Conservation (phyloP, 345 rosid genomes). For the Eucalyptus melliodora region DNA sequence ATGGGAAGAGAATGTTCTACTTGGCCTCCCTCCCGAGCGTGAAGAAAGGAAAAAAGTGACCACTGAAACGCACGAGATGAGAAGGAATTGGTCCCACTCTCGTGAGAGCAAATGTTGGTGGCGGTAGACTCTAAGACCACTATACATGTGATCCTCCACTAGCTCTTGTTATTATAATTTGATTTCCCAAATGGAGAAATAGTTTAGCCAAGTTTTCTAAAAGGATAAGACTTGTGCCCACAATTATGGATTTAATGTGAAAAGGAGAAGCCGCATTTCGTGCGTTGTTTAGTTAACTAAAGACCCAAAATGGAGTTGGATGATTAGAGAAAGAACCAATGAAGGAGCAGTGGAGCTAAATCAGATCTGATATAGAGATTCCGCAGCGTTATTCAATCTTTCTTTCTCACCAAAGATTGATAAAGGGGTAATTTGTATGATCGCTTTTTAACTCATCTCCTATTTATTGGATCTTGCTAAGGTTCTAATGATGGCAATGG, state of each 20-base stretch:
- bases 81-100: background rate
- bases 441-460: background rate
- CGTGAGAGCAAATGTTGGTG: background rate
- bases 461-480: background rate
- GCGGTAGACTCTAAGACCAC: background rate
- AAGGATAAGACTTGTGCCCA: background rate
- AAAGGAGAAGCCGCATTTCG: background rate
- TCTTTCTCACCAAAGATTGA: background rate
- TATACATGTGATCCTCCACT: background rate
- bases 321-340: background rate
- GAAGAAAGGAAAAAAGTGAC: background rate
- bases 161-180: background rate
- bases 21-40: background rate
- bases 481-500: background rate
- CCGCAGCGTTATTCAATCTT: background rate
- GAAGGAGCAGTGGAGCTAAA: background rate
- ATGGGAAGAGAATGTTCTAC: background rate
- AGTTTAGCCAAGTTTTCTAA: background rate
- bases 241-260: background rate
- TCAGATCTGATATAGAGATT: background rate
- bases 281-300: background rate
- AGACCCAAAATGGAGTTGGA: background rate
- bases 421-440: background rate
- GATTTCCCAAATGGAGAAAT: background rate
- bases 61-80: background rate